A percentile compares a stretch with the other conserved stretches of the same genome.
phyloP scores from a whole-genome alignment of 768 basidiomycete species.

The Trametes meyenii region DNA sequence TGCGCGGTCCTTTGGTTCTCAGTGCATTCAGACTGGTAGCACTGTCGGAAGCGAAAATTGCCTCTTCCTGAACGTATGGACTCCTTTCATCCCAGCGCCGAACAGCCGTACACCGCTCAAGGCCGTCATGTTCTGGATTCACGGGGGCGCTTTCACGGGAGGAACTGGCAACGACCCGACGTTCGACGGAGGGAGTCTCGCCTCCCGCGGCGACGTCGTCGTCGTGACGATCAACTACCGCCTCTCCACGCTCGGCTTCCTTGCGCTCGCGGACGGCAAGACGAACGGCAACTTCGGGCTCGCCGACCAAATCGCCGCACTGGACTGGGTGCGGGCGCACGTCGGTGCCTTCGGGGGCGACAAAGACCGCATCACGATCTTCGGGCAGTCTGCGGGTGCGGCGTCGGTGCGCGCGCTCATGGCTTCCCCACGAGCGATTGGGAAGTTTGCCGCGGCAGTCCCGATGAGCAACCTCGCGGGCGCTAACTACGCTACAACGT shows the following conservation, averaged over 20 bases:
- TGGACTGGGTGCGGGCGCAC: conserved; percentile 53
- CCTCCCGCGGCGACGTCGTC: conserved; percentile 47
- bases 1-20: conserved; percentile 33
- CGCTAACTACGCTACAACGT: conserved; percentile 49
- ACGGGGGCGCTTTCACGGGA: conserved; percentile 49
- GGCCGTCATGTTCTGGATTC: conserved; percentile 54
- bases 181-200: conserved; percentile 49
- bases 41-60: conserved; percentile 45
- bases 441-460: conserved; percentile 38
- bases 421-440: conserved; percentile 36
- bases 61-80: conserved; percentile 51
- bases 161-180: conserved; percentile 44
- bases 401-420: conserved; percentile 42
- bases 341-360: conserved; percentile 64
- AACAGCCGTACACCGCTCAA: conserved; percentile 32
- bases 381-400: conserved; percentile 58
- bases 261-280: conserved; percentile 44
- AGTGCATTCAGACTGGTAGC: conserved; percentile 30
- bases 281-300: conserved; percentile 51
- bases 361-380: conserved; percentile 52
- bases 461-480: conserved; percentile 52
- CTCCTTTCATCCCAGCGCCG: conserved; percentile 40
- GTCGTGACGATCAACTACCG: conserved; percentile 43
- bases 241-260: conserved; percentile 46
- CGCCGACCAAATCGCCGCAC: conserved; percentile 45